phyloP scores from a whole-genome alignment of 2,329 filamentous ascomycete genomes.

The Phyllosticta citriasiana region DNA sequence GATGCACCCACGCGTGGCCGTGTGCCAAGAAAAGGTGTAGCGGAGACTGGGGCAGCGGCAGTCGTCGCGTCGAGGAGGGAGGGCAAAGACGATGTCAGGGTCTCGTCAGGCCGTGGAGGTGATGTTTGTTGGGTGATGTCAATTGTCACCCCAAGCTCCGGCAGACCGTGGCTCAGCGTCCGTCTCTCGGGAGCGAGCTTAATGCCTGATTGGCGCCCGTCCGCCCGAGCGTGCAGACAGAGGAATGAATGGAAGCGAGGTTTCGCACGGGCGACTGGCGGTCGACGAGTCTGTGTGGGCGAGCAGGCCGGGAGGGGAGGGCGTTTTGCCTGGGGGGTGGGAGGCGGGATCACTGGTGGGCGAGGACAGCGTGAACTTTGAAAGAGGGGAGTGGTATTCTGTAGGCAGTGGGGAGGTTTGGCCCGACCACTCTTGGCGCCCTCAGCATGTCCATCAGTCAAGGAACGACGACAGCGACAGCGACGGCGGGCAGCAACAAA shows the following conservation, averaged over 20 bases:
- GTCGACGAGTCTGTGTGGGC: background rate
- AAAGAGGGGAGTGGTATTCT: conserved; percentile 5
- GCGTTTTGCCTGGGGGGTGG: conserved; percentile 1
- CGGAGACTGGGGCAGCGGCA: background rate
- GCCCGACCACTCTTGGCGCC: background rate
- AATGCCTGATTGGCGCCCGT: conserved; percentile 9
- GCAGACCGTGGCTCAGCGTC: background rate
- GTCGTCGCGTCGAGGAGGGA: background rate
- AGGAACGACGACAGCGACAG: no score
- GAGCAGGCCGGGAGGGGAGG: conserved; percentile 1
- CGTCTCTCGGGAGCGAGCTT: conserved; percentile 7
- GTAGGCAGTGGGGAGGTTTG: conserved; percentile 5
- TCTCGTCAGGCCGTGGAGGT: background rate
- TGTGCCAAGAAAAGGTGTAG: background rate
- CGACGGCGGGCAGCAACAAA: background rate
- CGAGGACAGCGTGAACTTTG: conserved; percentile 1
- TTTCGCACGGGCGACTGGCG: conserved; percentile 1
- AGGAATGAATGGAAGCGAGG: conserved; percentile 1
- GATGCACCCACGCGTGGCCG: background rate
- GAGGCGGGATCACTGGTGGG: conserved; percentile 1
- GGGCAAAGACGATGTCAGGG: background rate
- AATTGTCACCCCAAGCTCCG: conserved; percentile 7
- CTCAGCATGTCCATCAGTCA: background rate
- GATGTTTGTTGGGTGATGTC: conserved; percentile 7
- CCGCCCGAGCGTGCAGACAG: conserved; percentile 8